phyloP scores from a whole-genome alignment of 1,284 basidiomycete genomes.

The Ceratobasidium sp. region DNA sequence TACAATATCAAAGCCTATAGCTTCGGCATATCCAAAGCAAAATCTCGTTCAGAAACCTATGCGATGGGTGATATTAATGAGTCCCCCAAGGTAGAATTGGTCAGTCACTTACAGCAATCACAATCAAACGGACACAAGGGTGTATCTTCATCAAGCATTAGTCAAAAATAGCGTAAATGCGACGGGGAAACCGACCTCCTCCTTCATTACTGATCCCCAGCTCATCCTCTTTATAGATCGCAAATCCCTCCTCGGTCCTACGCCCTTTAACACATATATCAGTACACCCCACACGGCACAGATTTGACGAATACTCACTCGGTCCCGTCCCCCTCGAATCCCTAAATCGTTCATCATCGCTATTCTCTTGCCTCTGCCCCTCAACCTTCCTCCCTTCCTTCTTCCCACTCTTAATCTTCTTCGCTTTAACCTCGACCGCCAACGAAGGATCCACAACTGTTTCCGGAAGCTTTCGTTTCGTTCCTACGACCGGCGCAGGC shows the following conservation, averaged over 20 bases:
- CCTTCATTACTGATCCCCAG: slow-evolving; percentile 79
- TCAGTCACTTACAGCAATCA: slow-evolving; percentile 76
- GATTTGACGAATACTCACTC: slow-evolving; percentile 65
- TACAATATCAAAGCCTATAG: no score
- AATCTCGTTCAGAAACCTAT: slow-evolving; percentile 30
- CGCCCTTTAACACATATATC: slow-evolving; percentile 65
- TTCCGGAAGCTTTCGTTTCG: slow-evolving; percentile 66
- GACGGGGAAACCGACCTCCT: slow-evolving; percentile 72
- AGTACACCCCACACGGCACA: neutral
- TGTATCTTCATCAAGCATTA: slow-evolving; percentile 63
- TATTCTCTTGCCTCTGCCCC: slow-evolving; percentile 54
- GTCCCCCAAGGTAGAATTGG: neutral
- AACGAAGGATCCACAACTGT: slow-evolving; percentile 72
- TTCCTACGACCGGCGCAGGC: slow-evolving; percentile 48
- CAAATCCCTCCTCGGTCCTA: slow-evolving; percentile 87
- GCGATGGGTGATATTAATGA: neutral
- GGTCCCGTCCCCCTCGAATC: slow-evolving; percentile 82
- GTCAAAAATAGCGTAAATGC: slow-evolving; percentile 50
- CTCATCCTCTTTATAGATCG: slow-evolving; percentile 89
- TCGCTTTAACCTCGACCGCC: slow-evolving; percentile 48
- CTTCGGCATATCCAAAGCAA: neutral
- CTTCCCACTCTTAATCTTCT: slow-evolving; percentile 54
- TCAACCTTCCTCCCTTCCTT: slow-evolving; percentile 53
- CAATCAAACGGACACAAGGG: slow-evolving; percentile 86
- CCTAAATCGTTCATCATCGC: slow-evolving; percentile 70